Evolutionary conservation across 1,139 yeast species (phyloP), one percentile per base, ranked within the genome.

Genomic region (Yamadazyma trypodendri): DNA sequence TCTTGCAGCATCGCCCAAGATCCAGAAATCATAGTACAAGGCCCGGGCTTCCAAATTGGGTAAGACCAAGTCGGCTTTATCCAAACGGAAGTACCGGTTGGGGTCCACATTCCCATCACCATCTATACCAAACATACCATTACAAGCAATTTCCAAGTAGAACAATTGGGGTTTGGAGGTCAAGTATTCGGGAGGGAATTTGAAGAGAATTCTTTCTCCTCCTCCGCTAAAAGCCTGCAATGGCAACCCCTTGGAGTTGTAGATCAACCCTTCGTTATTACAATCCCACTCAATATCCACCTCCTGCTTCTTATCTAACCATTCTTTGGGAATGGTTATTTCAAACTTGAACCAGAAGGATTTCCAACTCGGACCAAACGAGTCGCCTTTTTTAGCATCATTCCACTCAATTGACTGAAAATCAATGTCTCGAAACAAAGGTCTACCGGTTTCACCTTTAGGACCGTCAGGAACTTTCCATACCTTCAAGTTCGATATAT

Each of bases 341-440:
- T 72, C 63, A 28, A 90, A 66, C 50, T 81, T 77, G 61, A 92
- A 88, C 98, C 98, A 92, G 50, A 89, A 94, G 1, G 97, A 84
- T 46, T 92, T 83, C 98, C 97, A 92, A 12, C 95, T 84, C 2
- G 97, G 97, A 0, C 96, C 97, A 60, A 85, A 88, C n/a, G 71
- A 65, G 51, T 84, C 81, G 21, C 95, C 95, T 49, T 81, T 79
- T 22, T 70, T 65, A 20, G 88, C 80, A 14, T 67, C 63, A 41
- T 72, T 66, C 83, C 89, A 84, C 28, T 73, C 66, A 29, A 68
- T 50, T 1, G 46, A 39, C 27, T 48, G 53, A 48, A 60, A 63
- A 38, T 60, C 60, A 32, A 89, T 81, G 20, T 85, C 85, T 42
- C 74, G 68, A 68, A 89, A 90, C 24, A 81, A 64, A 0, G 97